Evolutionary conservation across 768 basidiomycete genomes (phyloP).

Genomic region (Heimioporus sp.): DNA sequence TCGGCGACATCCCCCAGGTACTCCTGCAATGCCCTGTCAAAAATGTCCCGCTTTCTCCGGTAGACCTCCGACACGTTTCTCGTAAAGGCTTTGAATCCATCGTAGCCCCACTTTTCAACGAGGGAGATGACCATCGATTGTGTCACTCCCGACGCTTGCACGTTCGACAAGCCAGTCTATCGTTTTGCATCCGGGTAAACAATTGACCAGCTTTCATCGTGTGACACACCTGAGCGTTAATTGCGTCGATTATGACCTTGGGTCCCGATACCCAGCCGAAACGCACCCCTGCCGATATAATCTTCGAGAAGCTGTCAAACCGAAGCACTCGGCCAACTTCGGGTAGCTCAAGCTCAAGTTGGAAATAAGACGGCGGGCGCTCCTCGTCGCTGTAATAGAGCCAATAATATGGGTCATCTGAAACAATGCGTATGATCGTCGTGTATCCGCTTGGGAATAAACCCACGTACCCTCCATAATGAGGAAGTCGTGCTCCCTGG

Average conservation of each 20-base stretch:
- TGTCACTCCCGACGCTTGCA: constrained; percentile 56
- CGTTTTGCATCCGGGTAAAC: not conserved
- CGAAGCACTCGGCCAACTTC: constrained; percentile 73
- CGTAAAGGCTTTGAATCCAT: constrained; percentile 66
- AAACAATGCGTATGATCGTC: not conserved
- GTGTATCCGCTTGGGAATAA: not conserved
- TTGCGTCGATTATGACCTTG: constrained; percentile 54
- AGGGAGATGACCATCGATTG: constrained; percentile 54
- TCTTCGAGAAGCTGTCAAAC: constrained; percentile 84
- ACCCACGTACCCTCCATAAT: constrained; percentile 63
- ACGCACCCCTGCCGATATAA: constrained; percentile 66
- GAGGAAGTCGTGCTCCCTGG: constrained; percentile 66
- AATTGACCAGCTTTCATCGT: not conserved
- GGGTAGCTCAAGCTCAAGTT: constrained; percentile 60
- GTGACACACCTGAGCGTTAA: constrained; percentile 58
- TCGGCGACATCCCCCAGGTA: constrained; percentile 71
- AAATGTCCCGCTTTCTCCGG: constrained; percentile 63
- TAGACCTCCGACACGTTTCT: constrained; percentile 62
- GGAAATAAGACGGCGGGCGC: constrained; percentile 71
- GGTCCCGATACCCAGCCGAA: constrained; percentile 78
- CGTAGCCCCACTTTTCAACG: constrained; percentile 64
- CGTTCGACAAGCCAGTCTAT: constrained; percentile 60
- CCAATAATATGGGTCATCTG: constrained; percentile 69
- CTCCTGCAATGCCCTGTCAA: constrained; percentile 65
- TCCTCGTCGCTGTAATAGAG: constrained; percentile 61